Conservation (phyloP, 2,329 filamentous ascomycete genomes). For the Scytalidium sp. region DNA sequence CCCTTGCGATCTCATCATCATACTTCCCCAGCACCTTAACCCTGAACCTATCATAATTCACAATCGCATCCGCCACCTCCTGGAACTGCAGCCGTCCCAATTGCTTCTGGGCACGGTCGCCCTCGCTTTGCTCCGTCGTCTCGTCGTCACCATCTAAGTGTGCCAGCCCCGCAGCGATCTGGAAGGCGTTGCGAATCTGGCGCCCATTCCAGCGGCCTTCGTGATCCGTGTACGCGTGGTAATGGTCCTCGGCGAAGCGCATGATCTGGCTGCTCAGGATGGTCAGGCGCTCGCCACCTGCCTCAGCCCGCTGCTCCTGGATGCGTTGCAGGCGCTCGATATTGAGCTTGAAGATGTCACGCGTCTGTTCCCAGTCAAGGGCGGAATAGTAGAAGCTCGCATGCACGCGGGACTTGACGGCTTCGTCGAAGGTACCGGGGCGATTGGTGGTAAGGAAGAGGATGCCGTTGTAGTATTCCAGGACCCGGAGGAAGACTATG, state of each 20-base stretch:
- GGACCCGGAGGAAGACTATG: slow-evolving; percentile 31
- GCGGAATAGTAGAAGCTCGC: slow-evolving; percentile 12
- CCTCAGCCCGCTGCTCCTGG: neutral
- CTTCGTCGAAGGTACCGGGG: slow-evolving; percentile 20
- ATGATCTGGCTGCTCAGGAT: slow-evolving; percentile 3
- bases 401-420: slow-evolving; percentile 25
- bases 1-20: no score
- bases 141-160: no score
- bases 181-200: slow-evolving; percentile 27
- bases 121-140: no score
- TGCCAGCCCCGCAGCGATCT: slow-evolving; percentile 25
- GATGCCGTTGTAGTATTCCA: slow-evolving; percentile 32
- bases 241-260: slow-evolving; percentile 2
- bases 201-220: slow-evolving; percentile 25
- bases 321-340: slow-evolving; percentile 2
- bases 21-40: no score
- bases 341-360: slow-evolving; percentile 9
- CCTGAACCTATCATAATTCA: no score
- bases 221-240: neutral
- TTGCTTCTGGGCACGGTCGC: no score
- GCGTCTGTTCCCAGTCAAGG: slow-evolving; percentile 15
- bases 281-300: neutral
- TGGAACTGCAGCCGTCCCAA: no score
- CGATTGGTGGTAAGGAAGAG: slow-evolving; percentile 33
- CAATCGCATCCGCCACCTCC: no score